Conservation (phyloP, 2,329 filamentous ascomycete species). For the Neonectria hederae region DNA sequence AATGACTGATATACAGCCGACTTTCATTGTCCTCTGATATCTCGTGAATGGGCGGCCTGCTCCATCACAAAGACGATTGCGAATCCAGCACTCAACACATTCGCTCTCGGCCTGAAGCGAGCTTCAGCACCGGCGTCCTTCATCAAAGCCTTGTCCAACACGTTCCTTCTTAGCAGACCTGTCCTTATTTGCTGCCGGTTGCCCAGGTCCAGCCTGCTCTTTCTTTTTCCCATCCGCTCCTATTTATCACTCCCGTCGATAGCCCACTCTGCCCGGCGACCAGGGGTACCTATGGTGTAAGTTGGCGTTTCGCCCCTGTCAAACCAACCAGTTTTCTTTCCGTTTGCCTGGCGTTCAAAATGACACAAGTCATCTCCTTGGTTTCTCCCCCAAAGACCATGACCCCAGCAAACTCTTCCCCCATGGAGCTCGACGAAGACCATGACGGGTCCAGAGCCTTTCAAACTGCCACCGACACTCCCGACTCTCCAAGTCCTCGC, state of each 20-base stretch:
- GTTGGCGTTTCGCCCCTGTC: slow-evolving; percentile 17
- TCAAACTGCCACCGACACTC: slow-evolving; percentile 32
- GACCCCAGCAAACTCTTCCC: slow-evolving; percentile 38
- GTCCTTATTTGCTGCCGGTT: slow-evolving; percentile 2
- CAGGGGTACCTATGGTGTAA: slow-evolving; percentile 19
- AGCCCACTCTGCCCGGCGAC: slow-evolving; percentile 7
- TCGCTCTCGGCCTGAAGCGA: neutral
- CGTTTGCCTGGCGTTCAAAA: slow-evolving; percentile 37
- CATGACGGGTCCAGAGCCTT: slow-evolving; percentile 33
- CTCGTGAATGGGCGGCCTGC: slow-evolving; percentile 31
- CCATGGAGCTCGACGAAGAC: slow-evolving; percentile 35
- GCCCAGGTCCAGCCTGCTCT: neutral
- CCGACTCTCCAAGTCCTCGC: slow-evolving; percentile 41
- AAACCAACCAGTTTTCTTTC: slow-evolving; percentile 20
- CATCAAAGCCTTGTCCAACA: slow-evolving; percentile 3
- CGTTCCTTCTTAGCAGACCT: neutral
- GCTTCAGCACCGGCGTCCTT: slow-evolving; percentile 7
- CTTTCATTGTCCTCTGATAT: slow-evolving; percentile 40
- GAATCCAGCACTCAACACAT: neutral
- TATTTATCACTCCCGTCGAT: slow-evolving; percentile 16
- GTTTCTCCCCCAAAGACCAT: slow-evolving; percentile 38
- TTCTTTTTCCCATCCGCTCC: slow-evolving; percentile 10
- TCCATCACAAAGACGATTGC: slow-evolving; percentile 19
- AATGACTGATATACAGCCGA: slow-evolving; percentile 26
- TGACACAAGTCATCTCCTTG: slow-evolving; percentile 44